A percentile compares a stretch with the other conserved stretches of the same genome.
Conservation (phyloP, 1,284 basidiomycete species). For the Cystobasidiaceae sp. region DNA sequence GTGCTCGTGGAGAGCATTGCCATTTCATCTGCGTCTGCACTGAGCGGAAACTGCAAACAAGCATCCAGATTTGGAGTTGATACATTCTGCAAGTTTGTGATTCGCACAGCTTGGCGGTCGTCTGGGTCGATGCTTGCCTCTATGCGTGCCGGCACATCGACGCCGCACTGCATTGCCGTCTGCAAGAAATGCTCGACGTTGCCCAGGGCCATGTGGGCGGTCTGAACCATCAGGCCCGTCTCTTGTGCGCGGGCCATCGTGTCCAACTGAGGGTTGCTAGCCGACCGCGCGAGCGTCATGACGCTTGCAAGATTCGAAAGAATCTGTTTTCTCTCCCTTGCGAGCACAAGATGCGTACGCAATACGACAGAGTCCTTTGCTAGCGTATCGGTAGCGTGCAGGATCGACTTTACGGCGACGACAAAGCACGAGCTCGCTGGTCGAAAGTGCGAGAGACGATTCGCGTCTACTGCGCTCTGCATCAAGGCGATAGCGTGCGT, state of each 20-base stretch:
- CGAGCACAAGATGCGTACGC: conserved; percentile 61
- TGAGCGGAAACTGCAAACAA: conserved; percentile 19
- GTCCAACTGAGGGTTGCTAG: conserved; percentile 52
- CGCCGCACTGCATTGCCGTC: conserved; percentile 59
- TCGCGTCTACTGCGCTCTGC: conserved; percentile 71
- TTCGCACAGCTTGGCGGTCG: background rate
- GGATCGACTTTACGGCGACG: conserved; percentile 83
- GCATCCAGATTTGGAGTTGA: conserved; percentile 30
- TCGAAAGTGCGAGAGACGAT: conserved; percentile 73
- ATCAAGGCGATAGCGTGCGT: conserved; percentile 78
- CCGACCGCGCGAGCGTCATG: conserved; percentile 74
- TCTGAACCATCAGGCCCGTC: conserved; percentile 47
- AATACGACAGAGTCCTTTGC: conserved; percentile 73
- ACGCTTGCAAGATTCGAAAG: conserved; percentile 75
- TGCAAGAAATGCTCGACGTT: conserved; percentile 53
- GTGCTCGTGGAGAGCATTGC: background rate
- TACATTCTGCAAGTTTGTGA: conserved; percentile 8
- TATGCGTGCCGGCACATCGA: conserved; percentile 60
- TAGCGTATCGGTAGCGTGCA: conserved; percentile 78
- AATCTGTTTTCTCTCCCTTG: conserved; percentile 73
- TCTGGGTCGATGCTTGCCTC: conserved; percentile 20
- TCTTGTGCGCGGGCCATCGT: conserved; percentile 42
- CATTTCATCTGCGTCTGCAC: background rate
- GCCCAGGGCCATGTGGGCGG: conserved; percentile 49
- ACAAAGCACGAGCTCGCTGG: conserved; percentile 69